phyloP scores from a whole-genome alignment of 2,329 filamentous ascomycete genomes.

The Calonectria pseudoturangicola region DNA sequence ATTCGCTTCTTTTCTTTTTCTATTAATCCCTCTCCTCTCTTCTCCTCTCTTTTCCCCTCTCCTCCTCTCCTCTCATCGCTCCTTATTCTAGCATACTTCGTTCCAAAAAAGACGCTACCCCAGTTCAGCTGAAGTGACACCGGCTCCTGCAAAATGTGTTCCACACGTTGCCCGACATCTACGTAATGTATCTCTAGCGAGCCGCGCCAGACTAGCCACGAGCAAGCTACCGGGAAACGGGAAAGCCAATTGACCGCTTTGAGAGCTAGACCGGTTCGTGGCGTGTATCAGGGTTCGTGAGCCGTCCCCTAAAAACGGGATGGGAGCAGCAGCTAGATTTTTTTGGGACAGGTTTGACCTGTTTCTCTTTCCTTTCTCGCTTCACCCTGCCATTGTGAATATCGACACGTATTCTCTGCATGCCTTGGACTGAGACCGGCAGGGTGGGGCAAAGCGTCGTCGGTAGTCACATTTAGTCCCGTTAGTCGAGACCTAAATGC shows the following conservation, averaged over 20 bases:
- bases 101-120: constrained; percentile 35
- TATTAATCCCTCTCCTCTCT: neutral
- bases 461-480: constrained; percentile 11
- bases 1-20: constrained; percentile 8
- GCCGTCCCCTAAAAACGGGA: constrained; percentile 27
- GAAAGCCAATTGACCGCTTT: constrained; percentile 36
- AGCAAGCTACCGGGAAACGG: constrained; percentile 36
- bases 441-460: constrained; percentile 24
- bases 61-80: constrained; percentile 11
- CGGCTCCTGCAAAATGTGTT: constrained; percentile 40
- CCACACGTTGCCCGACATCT: constrained; percentile 36
- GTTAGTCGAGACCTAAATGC: neutral
- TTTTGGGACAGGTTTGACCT: constrained; percentile 7
- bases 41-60: neutral
- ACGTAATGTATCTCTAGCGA: constrained; percentile 26
- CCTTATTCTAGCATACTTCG: neutral
- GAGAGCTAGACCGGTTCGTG: constrained; percentile 7
- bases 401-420: constrained; percentile 27
- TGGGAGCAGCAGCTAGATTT: constrained; percentile 13
- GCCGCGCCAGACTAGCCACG: constrained; percentile 26
- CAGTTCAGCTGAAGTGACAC: constrained; percentile 51
- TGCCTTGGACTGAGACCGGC: constrained; percentile 32
- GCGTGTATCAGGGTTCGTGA: constrained; percentile 29
- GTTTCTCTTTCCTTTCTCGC: constrained; percentile 4
- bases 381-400: neutral